A percentile compares a stretch with the other conserved stretches of the same genome.
phyloP scores from a whole-genome alignment of 139 green algal genomes.

The Chlorella sorokiniana region DNA sequence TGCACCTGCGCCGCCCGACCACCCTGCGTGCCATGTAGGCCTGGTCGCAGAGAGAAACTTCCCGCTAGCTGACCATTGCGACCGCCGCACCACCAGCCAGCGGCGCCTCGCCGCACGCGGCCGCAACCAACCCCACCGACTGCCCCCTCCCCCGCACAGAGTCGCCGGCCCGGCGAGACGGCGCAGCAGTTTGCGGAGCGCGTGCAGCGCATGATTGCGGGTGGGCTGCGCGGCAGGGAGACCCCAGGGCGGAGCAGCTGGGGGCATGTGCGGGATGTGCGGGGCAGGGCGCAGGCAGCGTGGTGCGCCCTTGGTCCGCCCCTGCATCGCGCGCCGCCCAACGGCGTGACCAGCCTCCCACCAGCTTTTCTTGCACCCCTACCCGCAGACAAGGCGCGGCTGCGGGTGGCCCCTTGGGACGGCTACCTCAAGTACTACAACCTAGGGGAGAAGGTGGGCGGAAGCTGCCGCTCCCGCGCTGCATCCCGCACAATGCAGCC shows the following conservation, averaged over 20 bases:
- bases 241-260: too few relatives aligned
- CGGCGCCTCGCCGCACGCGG: background rate
- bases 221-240: too few relatives aligned
- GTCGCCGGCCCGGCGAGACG: conserved; percentile 63
- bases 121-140: background rate
- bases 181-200: conserved; percentile 85
- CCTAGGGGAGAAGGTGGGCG: conserved; percentile 74
- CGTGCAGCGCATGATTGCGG: conserved; percentile 85
- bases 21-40: too few relatives aligned
- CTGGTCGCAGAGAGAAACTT: too few relatives aligned
- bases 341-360: too few relatives aligned
- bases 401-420: conserved; percentile 91
- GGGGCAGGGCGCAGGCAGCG: too few relatives aligned
- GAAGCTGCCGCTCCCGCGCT: background rate
- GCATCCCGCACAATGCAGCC: too few relatives aligned
- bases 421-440: conserved; percentile 99
- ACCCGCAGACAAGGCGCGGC: conserved; percentile 62
- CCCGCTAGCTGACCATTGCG: too few relatives aligned
- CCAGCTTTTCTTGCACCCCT: background rate
- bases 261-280: too few relatives aligned
- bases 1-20: too few relatives aligned
- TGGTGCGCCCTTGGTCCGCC: too few relatives aligned
- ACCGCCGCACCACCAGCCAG: background rate
- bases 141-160: conserved; percentile 9
- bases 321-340: background rate